phyloP scores from a whole-genome alignment of 352 stramenopile genomes.

The Phytophthora palmivora region DNA sequence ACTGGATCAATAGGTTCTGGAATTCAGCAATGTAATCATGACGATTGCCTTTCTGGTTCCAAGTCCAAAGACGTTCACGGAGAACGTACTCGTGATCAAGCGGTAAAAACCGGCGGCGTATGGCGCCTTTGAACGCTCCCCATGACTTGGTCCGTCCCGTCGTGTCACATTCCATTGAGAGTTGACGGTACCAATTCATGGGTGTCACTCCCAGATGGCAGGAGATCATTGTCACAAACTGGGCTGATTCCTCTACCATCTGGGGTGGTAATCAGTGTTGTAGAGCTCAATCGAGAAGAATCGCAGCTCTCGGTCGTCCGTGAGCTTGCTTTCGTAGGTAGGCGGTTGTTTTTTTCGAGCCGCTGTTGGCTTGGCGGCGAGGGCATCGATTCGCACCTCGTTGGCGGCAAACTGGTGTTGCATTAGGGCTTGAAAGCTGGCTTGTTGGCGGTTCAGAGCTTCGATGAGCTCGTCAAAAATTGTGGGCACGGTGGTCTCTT shows the following conservation, averaged over 20 bases:
- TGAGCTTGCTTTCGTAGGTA: background rate
- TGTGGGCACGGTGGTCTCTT: background rate
- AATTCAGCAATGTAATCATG: slow-evolving; percentile 18
- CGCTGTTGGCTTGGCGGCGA: slow-evolving; percentile 1
- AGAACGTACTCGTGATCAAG: slow-evolving; percentile 1
- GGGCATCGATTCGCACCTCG: background rate
- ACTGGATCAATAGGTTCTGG: slow-evolving; percentile 4
- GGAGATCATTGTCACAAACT: slow-evolving; percentile 10
- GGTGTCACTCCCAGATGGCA: slow-evolving; percentile 8
- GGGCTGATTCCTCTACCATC: slow-evolving; percentile 5
- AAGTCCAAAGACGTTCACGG: background rate
- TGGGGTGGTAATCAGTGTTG: slow-evolving; percentile 11
- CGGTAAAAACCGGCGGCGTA: background rate
- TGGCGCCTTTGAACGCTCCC: background rate
- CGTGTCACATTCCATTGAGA: slow-evolving; percentile 6
- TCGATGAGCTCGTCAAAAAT: background rate
- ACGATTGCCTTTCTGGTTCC: background rate
- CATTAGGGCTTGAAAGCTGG: slow-evolving; percentile 7
- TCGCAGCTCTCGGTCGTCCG: background rate
- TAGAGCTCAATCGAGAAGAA: slow-evolving; percentile 8
- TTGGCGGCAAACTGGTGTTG: slow-evolving; percentile 3
- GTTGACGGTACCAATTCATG: slow-evolving; percentile 14
- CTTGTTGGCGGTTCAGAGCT: slow-evolving; percentile 1
- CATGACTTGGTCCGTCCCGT: slow-evolving; percentile 1
- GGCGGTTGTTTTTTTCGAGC: background rate